Conservation (phyloP, 2,329 filamentous ascomycete genomes). For the Berkeleyomyces rouxiae region DNA sequence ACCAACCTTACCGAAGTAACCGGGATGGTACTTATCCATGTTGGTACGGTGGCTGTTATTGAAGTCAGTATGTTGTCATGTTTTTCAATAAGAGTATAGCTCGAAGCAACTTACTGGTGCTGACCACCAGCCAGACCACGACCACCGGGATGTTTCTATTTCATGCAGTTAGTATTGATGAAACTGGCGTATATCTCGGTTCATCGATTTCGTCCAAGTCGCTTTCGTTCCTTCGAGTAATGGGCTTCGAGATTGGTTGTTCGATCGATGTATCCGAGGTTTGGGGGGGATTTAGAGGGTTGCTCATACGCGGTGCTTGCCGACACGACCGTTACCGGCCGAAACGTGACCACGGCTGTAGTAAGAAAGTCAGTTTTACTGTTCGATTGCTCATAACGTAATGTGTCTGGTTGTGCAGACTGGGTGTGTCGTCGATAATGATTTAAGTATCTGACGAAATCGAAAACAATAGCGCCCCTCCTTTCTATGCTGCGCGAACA, state of each 20-base stretch:
- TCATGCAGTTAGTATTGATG: conserved; percentile 9
- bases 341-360: conserved; percentile 88
- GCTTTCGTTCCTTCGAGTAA: background rate
- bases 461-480: conserved; percentile 9
- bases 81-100: background rate
- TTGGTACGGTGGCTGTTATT: conserved; percentile 13
- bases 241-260: background rate
- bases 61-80: conserved; percentile 3
- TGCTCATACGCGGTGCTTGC: conserved; percentile 60
- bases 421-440: conserved; percentile 5
- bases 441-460: conserved; percentile 9
- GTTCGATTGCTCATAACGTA: background rate
- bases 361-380: conserved; percentile 20
- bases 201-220: background rate
- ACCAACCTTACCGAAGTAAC: conserved; percentile 98
- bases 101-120: conserved; percentile 46
- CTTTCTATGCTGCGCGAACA: conserved; percentile 6
- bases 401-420: background rate
- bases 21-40: conserved; percentile 63
- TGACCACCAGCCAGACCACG: conserved; percentile 93
- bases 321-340: conserved; percentile 93
- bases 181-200: background rate
- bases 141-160: conserved; percentile 59
- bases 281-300: background rate
- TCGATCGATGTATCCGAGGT: background rate